Evolutionary conservation across 352 stramenopile species (phyloP), one percentile per base, ranked within the genome.

Genomic region (Aphanomyces euteiches): DNA sequence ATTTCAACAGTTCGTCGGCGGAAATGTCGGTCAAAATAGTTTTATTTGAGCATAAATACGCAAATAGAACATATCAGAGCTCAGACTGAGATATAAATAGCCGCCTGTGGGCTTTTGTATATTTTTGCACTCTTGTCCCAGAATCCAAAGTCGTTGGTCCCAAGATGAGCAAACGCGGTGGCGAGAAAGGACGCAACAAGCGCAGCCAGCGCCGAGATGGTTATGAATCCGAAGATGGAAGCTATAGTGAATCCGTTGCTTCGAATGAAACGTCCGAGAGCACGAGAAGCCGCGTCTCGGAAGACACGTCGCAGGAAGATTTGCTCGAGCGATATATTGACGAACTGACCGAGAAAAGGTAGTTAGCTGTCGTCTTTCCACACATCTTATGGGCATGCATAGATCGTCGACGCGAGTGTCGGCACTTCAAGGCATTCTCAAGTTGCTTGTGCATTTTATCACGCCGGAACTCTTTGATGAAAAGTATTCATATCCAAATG

Each of bases 291-390:
- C 90, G 54, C 15, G 54, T 61, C 6, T 61, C 54, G 54, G 54
- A 61, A 61, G 54, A 61, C 59, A 64, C 64, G 40, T 28, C 39
- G 19, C 82, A 93, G 17, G 75, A 89, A 45, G 77, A 77, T 2
- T 77, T 95, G 10, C 80, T 93, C 21, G 84, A 92, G 39, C 79
- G 54, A 12, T 61, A 84, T 3, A 78, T 95, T 17, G 86, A 92
- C 60, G 80, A 91, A 66, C 75, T 95, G 43, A 91, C 78, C 0
- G 85, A 93, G 71, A 88, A 90, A 73, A 75, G 88, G 88, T 93
- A 74, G 10, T 41, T 36, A 73, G 68, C 4, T 64, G 19, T 63
- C 3, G 3, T 56, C n/a, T 13, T 39, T 43, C 21, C 38, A 38
- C 50, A n/a, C 48, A 21, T 48, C n/a, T 28, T 34, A 43, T 61